Evolutionary conservation across 768 basidiomycete species (phyloP).

Genomic region (Russula sp.): DNA sequence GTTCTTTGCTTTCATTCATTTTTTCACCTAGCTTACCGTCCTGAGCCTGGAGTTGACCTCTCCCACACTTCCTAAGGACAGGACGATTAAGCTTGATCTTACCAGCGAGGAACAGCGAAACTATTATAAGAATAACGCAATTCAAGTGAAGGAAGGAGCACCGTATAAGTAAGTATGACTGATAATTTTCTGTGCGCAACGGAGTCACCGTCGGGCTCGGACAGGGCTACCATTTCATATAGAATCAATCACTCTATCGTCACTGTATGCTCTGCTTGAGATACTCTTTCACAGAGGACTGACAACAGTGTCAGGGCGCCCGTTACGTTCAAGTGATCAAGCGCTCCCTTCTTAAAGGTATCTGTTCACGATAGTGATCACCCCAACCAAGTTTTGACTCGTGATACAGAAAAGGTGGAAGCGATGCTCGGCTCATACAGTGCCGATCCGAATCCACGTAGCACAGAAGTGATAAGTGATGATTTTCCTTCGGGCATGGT

Average conservation of each 20-base stretch:
- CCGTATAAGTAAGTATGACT: constrained; percentile 71
- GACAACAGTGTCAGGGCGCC: constrained; percentile 51
- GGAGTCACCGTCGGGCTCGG: constrained; percentile 14
- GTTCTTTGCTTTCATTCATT: background rate
- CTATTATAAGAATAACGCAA: constrained; percentile 72
- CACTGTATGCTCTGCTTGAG: constrained; percentile 47
- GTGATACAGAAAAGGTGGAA: constrained; percentile 67
- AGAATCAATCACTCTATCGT: constrained; percentile 89
- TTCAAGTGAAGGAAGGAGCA: constrained; percentile 77
- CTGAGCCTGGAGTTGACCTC: constrained; percentile 77
- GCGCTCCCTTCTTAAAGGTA: constrained; percentile 70
- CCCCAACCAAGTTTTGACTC: constrained; percentile 13
- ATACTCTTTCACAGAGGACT: constrained; percentile 7
- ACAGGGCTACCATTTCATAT: constrained; percentile 76
- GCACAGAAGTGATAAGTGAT: constrained; percentile 73
- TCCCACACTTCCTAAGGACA: constrained; percentile 57
- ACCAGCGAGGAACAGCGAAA: constrained; percentile 47
- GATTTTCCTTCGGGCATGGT: constrained; percentile 70
- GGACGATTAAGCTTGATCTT: constrained; percentile 66
- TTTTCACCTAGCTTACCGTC: constrained; percentile 57
- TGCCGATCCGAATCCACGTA: constrained; percentile 64
- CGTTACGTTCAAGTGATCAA: constrained; percentile 91
- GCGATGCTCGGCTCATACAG: constrained; percentile 95
- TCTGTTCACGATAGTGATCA: constrained; percentile 15
- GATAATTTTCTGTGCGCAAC: constrained; percentile 12